These are phyloP conservation scores for Schizosaccharomyces cryophilus DNA, from an alignment of 805 yeast genomes.

Conservation along the genomic window DNA sequence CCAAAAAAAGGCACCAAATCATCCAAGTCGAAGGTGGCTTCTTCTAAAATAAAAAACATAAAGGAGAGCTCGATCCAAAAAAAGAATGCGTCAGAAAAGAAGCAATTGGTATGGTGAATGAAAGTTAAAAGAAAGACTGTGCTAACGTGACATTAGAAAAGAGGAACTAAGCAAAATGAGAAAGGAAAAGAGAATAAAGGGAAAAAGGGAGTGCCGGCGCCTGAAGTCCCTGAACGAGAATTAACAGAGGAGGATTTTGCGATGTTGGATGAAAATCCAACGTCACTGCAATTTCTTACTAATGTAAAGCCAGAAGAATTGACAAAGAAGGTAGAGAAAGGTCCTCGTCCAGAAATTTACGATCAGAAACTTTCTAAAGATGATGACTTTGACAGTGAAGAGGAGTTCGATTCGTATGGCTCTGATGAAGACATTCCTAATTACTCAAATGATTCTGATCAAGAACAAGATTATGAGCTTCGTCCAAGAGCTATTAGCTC, in stretches of 20 bases:
- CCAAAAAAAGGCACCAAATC: neutral
- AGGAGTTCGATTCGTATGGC: neutral
- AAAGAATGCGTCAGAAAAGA: neutral
- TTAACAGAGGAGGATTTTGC: neutral
- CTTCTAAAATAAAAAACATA: neutral
- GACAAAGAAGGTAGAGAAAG: neutral
- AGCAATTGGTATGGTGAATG: neutral
- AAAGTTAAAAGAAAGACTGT: neutral
- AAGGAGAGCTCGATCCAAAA: neutral
- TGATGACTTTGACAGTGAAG: neutral
- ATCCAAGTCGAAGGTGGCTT: neutral
- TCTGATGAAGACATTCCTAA: neutral
- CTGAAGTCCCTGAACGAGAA: neutral
- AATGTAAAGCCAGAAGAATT: neutral
- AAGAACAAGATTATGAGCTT: constrained; percentile 3
- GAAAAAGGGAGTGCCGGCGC: neutral
- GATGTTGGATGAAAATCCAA: neutral
- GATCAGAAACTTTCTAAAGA: neutral
- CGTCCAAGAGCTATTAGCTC: neutral
- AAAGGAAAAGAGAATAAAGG: neutral
- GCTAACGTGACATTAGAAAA: neutral
- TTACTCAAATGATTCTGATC: constrained; percentile 1
- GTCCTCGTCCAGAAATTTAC: neutral
- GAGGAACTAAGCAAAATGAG: neutral
- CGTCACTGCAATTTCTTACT: neutral